These are phyloP conservation scores for Eutrema japonicum DNA, from an alignment of 345 rosid species.

Conservation along the genomic window DNA sequence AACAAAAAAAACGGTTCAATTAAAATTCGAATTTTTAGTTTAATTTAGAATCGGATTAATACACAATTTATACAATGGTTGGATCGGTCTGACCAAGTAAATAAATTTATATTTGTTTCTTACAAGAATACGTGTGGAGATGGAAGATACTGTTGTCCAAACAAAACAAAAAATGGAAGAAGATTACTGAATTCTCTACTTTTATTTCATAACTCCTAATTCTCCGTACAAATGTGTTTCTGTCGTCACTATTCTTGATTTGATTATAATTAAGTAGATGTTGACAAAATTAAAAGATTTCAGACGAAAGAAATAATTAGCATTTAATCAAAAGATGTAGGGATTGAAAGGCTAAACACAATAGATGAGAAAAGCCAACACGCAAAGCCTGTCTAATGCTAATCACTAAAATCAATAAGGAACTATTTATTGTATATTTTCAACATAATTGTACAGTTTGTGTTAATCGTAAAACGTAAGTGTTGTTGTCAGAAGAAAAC, in stretches of 20 bases:
- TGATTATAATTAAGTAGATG: conserved; percentile 21
- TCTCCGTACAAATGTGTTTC: neutral
- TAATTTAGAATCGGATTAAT: no score
- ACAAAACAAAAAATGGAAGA: neutral
- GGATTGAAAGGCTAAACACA: conserved; percentile 33
- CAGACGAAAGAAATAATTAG: conserved; percentile 16
- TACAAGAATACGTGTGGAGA: no score
- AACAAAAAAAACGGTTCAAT: no score
- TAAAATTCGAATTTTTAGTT: no score
- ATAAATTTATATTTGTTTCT: no score
- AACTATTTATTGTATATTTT: neutral
- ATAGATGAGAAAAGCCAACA: conserved; percentile 38
- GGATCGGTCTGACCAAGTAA: no score
- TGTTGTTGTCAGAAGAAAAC: conserved; percentile 42
- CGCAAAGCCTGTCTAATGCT: conserved; percentile 23
- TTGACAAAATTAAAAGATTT: conserved; percentile 6
- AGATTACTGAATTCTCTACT: conserved; percentile 2
- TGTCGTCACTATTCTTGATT: conserved; percentile 14
- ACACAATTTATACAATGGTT: no score
- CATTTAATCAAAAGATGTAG: conserved; percentile 20
- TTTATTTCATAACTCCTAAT: neutral
- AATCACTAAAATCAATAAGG: neutral
- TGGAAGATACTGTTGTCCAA: no score
- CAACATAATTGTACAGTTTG: neutral
- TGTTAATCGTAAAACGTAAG: conserved; percentile 28